Conservation (phyloP, 2,329 filamentous ascomycete species). For the Diaporthe capsici region DNA sequence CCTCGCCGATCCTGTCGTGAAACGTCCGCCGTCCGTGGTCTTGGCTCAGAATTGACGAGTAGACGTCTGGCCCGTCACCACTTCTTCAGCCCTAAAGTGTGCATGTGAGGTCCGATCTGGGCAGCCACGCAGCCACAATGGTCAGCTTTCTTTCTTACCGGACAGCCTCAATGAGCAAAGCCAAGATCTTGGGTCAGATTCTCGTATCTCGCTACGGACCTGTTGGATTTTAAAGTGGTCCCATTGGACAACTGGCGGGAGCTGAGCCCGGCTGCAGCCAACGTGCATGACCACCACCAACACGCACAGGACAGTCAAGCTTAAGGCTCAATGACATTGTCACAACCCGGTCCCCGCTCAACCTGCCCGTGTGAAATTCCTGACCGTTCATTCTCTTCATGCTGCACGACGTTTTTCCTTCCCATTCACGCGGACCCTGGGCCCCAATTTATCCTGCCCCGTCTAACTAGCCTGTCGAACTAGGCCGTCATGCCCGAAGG, state of each 20-base stretch:
- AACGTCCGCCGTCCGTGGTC: background rate
- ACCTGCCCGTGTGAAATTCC: background rate
- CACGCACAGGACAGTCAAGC: background rate
- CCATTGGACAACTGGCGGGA: background rate
- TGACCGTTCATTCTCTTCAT: background rate
- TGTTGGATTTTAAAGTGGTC: background rate
- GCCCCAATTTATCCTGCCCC: no score
- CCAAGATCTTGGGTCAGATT: conserved; percentile 3
- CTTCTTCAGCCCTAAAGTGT: background rate
- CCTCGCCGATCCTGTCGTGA: background rate
- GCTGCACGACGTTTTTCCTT: background rate
- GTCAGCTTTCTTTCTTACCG: background rate
- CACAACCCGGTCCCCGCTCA: conserved; percentile 5
- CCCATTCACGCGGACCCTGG: background rate
- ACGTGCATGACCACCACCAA: conserved; percentile 29
- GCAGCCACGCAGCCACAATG: background rate
- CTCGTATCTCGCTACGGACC: background rate
- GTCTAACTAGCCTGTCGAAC: background rate
- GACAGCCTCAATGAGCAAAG: background rate
- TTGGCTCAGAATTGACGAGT: no score
- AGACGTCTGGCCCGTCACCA: background rate
- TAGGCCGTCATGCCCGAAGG: conserved; percentile 1
- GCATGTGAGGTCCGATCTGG: background rate
- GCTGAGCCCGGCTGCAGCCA: conserved; percentile 31
- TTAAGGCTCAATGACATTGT: conserved; percentile 24